Evolutionary conservation across 176 grass and related monocot genomes (phyloP), one percentile per base, ranked within the genome.

Genomic region (Cocos nucifera): DNA sequence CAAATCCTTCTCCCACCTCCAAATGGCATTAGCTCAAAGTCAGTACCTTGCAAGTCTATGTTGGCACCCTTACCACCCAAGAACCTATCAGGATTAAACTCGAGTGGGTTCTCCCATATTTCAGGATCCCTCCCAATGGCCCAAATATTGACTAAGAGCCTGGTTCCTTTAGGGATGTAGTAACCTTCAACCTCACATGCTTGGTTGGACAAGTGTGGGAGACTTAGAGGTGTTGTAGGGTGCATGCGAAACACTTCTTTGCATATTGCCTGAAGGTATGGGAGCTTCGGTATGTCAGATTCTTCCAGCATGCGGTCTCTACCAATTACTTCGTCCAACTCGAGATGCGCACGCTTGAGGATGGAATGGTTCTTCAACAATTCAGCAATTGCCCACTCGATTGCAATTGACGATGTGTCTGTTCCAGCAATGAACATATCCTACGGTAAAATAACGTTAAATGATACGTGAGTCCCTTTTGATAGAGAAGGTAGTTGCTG

Each of bases 161-260:
- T 19, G 15, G 74, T 63, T 4, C 74, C 65, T 19, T 77, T 70
- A 29, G 74, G 50, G 17, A 77, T 63, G 26, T 62, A 4, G 44
- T 77, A 77, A n/a, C 74, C 65, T 12, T 77, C 24, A 12, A 67
- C 60, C 57, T 77, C 74, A 6, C 74, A 77, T 17, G 35, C 44
- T 53, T 69, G 56, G 6, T 56, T 56, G 65, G 65, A 62, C 22
- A 77, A 27, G 20, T 59, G 28, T 0, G 65, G 74, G 19, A 77
- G 74, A 19, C 58, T 64, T 18, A 77, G 74, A 55, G 65, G 74
- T 3, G 65, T 77, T 3, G 65, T 62, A 30, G 74, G 74, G 56
- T 77, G 74, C 58, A 69, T 62, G 0, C 74, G 65, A 2, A 69
- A 62, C 19, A 39, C 62, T 59, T 77, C 74, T 62, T 69, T 69